Base-by-base conservation (phyloP, 352 stramenopile genomes). In the Peronospora destructor region DNA sequence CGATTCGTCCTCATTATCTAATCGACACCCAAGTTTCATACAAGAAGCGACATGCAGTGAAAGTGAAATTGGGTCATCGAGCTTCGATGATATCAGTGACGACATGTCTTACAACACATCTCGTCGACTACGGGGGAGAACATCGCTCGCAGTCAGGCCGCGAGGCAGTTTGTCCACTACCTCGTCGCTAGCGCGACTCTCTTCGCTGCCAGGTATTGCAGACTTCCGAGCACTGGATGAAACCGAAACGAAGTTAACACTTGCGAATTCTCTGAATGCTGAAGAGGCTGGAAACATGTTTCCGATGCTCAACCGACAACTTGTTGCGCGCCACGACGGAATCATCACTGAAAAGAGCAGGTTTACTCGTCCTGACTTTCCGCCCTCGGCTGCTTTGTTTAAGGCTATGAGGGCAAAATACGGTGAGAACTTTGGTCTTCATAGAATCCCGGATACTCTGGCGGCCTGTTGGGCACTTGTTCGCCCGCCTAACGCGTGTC, bases 351-450 rank as follows among this genome's bases (percentile, higher is more conserved):
- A 89, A 44, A 84, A 73, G 49, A 86, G 74, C 55, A 91, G 90
- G 45, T 87, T 90, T 43, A 86, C 76, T 7, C 75, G 75, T 35
- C 79, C 79, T 13, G 82, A 91, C 45, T 93, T 93, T 30, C 82
- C 82, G 4, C 82, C 82, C 26, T 88, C 82, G n/a, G 79, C 77
- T 3, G 80, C 78, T 8, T 47, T 93, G 33, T 91, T 91, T 52
- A 90, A 93, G 58, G 82, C 82, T 2, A 83, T 93, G 73, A 83
- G 82, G 39, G 78, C 68, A 7, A 87, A 87, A 29, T 93, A 91
- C 39, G 82, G 82, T 13, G 77, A 87, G 30, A 82, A 80, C 25
- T 87, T 89, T 19, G 75, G 72, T 6, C 77, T 89, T 49, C 75
- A 88, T 34, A 58, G 73, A 38, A 45, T 93, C 6, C 82, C 82